Evolutionary conservation across 495 filamentous ascomycete genomes (phyloP).

Genomic region (Penicillium cosmopolitanum): DNA sequence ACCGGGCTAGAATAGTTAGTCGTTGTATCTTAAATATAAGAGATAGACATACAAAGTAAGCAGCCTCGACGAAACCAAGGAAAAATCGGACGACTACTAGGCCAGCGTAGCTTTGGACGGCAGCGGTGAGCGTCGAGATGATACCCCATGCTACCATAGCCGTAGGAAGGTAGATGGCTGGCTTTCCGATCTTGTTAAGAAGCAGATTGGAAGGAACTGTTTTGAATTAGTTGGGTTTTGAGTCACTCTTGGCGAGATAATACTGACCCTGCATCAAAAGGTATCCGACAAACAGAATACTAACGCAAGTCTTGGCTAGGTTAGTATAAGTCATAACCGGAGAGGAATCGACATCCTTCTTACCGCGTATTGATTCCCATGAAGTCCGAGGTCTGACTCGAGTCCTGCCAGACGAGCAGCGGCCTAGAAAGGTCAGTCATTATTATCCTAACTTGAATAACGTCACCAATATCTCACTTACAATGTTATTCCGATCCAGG

Average conservation of each 20-base stretch:
- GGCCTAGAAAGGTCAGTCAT: conserved; percentile 26
- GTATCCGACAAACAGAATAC: conserved; percentile 75
- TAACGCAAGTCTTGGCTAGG: conserved; percentile 56
- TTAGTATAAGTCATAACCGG: neutral
- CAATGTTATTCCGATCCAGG: conserved; percentile 70
- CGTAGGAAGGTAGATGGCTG: conserved; percentile 65
- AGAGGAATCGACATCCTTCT: neutral
- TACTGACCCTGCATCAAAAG: conserved; percentile 52
- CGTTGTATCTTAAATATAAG: neutral
- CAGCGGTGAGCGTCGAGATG: conserved; percentile 67
- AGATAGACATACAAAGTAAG: conserved; percentile 41
- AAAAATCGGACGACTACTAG: conserved; percentile 71
- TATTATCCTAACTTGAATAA: neutral
- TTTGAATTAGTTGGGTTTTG: neutral
- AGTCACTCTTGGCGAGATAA: neutral
- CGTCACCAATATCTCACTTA: conserved; percentile 13
- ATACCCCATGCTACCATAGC: conserved; percentile 74
- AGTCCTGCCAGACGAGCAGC: conserved; percentile 57
- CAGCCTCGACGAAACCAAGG: conserved; percentile 65
- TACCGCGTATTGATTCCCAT: conserved; percentile 48
- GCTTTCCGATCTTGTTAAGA: conserved; percentile 55
- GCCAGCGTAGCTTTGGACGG: conserved; percentile 59
- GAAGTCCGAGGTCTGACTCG: conserved; percentile 51
- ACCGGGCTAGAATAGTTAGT: conserved; percentile 37
- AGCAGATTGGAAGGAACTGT: conserved; percentile 47